These are phyloP conservation scores for Bryum argenteum DNA, from an alignment of 225 moss, liverwort and hornwort species.

Conservation along the genomic window DNA sequence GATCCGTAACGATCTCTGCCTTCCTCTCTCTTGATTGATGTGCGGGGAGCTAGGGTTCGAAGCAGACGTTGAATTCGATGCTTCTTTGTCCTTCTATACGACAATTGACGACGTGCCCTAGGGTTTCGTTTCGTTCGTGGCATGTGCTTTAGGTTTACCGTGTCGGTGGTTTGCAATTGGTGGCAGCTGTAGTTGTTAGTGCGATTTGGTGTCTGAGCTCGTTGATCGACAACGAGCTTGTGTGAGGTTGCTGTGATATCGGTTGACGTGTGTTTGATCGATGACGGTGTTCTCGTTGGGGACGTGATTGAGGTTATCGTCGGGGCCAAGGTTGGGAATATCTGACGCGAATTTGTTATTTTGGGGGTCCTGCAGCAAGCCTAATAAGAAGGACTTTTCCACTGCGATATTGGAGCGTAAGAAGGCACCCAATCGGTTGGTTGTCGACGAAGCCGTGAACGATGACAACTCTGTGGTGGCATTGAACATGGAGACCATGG, in stretches of 20 bases:
- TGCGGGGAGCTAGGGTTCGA: conserved; percentile 30
- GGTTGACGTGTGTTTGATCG: background rate
- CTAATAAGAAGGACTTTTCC: conserved; percentile 78
- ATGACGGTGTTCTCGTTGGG: background rate
- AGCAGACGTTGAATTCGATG: conserved; percentile 24
- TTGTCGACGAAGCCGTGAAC: conserved; percentile 88
- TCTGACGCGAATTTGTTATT: background rate
- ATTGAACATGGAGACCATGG: conserved; percentile 87
- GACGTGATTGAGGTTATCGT: background rate
- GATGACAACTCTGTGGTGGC: conserved; percentile 97
- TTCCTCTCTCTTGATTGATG: background rate
- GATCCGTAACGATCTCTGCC: conserved; percentile 47
- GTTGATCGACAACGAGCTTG: background rate
- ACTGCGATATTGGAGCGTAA: conserved; percentile 95
- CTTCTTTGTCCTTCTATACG: background rate
- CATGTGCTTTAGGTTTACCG: background rate
- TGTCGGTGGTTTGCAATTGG: background rate
- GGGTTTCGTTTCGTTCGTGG: background rate
- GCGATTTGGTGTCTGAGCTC: background rate
- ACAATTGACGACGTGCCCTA: background rate
- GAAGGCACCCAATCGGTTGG: conserved; percentile 81
- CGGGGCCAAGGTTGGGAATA: background rate
- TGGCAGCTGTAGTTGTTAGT: background rate
- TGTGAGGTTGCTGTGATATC: background rate
- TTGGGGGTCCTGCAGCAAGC: conserved; percentile 39